Evolutionary conservation across 2,329 filamentous ascomycete genomes (phyloP).

Genomic region (Ceratocystis huliohia): DNA sequence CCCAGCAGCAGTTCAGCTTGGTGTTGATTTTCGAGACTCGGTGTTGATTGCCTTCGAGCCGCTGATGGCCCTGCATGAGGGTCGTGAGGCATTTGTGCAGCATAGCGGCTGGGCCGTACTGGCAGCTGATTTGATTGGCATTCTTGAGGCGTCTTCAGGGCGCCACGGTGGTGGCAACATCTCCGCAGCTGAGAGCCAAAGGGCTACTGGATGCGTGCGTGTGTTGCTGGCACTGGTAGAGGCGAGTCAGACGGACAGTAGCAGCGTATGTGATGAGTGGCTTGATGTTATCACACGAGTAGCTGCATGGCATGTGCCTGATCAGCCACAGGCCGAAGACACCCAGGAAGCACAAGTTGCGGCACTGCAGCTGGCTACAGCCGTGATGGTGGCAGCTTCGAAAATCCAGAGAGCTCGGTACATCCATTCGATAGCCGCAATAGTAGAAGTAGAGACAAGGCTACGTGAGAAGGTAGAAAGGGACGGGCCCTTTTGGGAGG

Average conservation of each 20-base stretch:
- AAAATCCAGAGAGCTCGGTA: conserved; percentile 39
- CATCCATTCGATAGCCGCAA: conserved; percentile 37
- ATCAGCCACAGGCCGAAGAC: conserved; percentile 23
- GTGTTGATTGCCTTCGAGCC: conserved; percentile 49
- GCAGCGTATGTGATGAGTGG: conserved; percentile 41
- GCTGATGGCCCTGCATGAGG: conserved; percentile 37
- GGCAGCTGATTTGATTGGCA: conserved; percentile 36
- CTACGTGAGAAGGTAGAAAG: conserved; percentile 29
- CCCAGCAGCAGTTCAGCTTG: conserved; percentile 22
- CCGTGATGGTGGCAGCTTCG: conserved; percentile 37
- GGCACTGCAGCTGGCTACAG: conserved; percentile 42
- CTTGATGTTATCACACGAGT: conserved; percentile 41
- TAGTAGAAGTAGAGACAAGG: conserved; percentile 37
- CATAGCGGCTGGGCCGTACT: conserved; percentile 44
- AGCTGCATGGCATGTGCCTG: conserved; percentile 36
- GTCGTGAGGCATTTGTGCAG: conserved; percentile 36
- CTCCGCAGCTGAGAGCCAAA: conserved; percentile 28
- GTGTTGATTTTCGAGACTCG: conserved; percentile 43
- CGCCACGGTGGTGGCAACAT: conserved; percentile 21
- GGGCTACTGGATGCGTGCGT: conserved; percentile 44
- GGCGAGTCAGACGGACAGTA: conserved; percentile 27
- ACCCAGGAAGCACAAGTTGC: conserved; percentile 41
- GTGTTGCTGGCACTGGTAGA: conserved; percentile 43
- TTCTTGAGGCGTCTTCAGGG: conserved; percentile 28
- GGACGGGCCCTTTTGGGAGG: conserved; percentile 30